Conservation (phyloP, 345 rosid species). For the Populus tremula region DNA sequence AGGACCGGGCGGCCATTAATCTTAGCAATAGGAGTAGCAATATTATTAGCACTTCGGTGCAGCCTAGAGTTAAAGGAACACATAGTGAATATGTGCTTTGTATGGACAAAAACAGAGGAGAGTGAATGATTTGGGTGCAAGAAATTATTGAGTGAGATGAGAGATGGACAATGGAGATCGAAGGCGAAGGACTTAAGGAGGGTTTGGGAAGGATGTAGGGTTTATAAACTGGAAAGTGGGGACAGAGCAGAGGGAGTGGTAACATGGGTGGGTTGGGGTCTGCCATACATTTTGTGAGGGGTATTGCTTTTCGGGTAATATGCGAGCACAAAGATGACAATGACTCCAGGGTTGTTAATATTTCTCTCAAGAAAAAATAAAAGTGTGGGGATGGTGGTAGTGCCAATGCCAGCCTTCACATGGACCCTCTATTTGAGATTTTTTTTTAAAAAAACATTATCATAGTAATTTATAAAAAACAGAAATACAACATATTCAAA, state of each 20-base stretch:
- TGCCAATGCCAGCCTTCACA: constrained; percentile 15
- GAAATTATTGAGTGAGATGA: neutral
- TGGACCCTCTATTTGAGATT: constrained; percentile 16
- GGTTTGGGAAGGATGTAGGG: constrained; percentile 8
- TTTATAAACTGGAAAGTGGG: constrained; percentile 33
- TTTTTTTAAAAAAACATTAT: accelerated
- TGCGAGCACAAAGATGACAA: constrained; percentile 15
- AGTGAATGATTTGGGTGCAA: neutral
- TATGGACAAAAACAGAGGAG: neutral
- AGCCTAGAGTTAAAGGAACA: constrained; percentile 52
- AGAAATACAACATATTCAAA: too few relatives aligned
- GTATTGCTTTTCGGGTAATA: constrained; percentile 12
- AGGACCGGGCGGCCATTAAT: constrained; percentile 64
- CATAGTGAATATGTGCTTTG: constrained; percentile 29
- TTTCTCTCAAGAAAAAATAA: neutral
- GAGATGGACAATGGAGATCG: neutral
- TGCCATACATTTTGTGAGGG: constrained; percentile 34
- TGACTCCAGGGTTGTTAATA: neutral
- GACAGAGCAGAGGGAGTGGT: constrained; percentile 17
- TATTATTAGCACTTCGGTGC: constrained; percentile 3
- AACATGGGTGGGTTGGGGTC: constrained; percentile 37
- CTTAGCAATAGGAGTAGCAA: constrained; percentile 26
- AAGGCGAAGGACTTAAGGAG: constrained; percentile 10
- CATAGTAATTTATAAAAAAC: too few relatives aligned
- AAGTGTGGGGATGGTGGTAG: constrained; percentile 12